Conservation (phyloP, 164 flowering plant species). For the Nymphaea thermarum region DNA sequence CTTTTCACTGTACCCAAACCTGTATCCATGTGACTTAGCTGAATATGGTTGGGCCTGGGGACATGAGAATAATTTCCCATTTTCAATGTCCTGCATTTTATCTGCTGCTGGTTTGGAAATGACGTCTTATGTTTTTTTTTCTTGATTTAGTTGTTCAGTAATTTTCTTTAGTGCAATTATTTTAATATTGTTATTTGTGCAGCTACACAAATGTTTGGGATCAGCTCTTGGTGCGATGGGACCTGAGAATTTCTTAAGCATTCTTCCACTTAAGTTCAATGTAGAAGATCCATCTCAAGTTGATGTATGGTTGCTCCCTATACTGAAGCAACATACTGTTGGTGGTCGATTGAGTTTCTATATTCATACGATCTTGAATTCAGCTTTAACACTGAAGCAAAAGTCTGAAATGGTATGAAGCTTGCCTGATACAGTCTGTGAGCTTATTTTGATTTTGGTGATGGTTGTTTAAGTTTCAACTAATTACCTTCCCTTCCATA, state of each 20-base stretch:
- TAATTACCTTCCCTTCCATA: slow-evolving; percentile 17
- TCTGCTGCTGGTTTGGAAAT: too few relatives aligned
- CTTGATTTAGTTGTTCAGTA: not conserved
- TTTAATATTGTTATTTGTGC: slow-evolving; percentile 6
- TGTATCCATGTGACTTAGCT: too few relatives aligned
- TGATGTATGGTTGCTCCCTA: slow-evolving; percentile 83
- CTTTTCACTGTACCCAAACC: too few relatives aligned
- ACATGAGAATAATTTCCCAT: too few relatives aligned
- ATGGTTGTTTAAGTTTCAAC: slow-evolving; percentile 1
- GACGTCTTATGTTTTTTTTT: too few relatives aligned
- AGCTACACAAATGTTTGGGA: slow-evolving; percentile 91
- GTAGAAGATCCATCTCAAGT: slow-evolving; percentile 48
- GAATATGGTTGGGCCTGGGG: too few relatives aligned
- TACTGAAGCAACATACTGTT: slow-evolving; percentile 69
- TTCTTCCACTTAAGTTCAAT: slow-evolving; percentile 75
- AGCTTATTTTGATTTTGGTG: not conserved
- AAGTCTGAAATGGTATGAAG: slow-evolving; percentile 51
- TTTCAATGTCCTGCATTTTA: too few relatives aligned
- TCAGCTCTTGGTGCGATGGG: slow-evolving; percentile 89
- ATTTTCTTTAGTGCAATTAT: not conserved
- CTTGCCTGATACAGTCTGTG: not conserved
- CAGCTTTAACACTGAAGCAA: slow-evolving; percentile 29
- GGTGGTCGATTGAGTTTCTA: slow-evolving; percentile 74
- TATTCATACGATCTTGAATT: slow-evolving; percentile 36
- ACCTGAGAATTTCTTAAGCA: slow-evolving; percentile 53